phyloP scores from a whole-genome alignment of 257 asterid species.

The Cordia subcordata region DNA sequence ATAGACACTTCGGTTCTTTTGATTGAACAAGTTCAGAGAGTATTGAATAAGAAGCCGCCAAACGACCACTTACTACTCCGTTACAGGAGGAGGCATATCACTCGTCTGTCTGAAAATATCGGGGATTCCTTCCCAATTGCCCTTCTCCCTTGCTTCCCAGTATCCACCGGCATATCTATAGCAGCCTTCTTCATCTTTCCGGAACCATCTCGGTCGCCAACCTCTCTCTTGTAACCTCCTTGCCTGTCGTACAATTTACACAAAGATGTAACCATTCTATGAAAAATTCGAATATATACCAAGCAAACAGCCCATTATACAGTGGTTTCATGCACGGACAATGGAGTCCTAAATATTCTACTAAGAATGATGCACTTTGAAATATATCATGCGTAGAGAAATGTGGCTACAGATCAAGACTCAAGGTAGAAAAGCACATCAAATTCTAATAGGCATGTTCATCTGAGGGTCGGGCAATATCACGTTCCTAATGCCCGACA shows the following conservation, averaged over 20 bases:
- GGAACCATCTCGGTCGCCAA: slow-evolving; percentile 92
- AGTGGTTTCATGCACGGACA: background rate
- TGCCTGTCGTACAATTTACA: slow-evolving; percentile 48
- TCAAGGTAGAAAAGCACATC: too few relatives aligned
- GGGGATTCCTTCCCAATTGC: slow-evolving; percentile 1
- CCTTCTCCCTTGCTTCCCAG: slow-evolving; percentile 4
- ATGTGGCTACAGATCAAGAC: too few relatives aligned
- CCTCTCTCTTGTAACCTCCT: slow-evolving; percentile 95
- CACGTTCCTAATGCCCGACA: too few relatives aligned
- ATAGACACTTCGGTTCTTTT: too few relatives aligned
- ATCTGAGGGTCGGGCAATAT: too few relatives aligned
- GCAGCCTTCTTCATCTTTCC: slow-evolving; percentile 79
- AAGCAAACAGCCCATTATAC: too few relatives aligned
- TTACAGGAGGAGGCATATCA: background rate
- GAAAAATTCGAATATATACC: background rate
- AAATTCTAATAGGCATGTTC: too few relatives aligned
- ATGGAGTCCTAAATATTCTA: too few relatives aligned
- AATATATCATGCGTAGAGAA: too few relatives aligned
- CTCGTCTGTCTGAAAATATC: slow-evolving; percentile 1
- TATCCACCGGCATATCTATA: slow-evolving; percentile 66
- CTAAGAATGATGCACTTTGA: too few relatives aligned
- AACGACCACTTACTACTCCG: background rate
- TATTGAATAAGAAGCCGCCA: too few relatives aligned
- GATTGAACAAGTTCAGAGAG: too few relatives aligned
- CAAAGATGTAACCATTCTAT: background rate